These are phyloP conservation scores for Agroathelia rolfsii DNA, from an alignment of 1,284 basidiomycete genomes.

Conservation along the genomic window DNA sequence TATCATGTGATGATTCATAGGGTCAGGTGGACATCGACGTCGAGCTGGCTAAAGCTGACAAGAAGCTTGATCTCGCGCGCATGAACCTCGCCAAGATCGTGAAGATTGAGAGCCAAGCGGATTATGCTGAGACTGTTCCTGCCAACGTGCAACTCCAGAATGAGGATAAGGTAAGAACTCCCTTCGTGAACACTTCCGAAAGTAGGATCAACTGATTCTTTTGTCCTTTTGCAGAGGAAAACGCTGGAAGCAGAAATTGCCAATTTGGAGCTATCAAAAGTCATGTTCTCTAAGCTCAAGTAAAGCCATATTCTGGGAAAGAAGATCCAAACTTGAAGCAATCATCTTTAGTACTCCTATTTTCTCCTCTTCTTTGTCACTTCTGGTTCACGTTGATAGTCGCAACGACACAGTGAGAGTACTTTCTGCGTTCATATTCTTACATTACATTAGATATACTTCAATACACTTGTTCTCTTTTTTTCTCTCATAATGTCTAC, in stretches of 20 bases:
- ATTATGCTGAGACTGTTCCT: conserved; percentile 75
- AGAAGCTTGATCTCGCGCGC: conserved; percentile 69
- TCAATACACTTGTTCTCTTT: no score
- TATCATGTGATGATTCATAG: conserved; percentile 24
- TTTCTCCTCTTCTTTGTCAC: no score
- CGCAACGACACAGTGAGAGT: no score
- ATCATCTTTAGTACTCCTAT: no score
- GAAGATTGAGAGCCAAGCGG: conserved; percentile 64
- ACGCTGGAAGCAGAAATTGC: conserved; percentile 56
- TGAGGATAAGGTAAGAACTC: conserved; percentile 60
- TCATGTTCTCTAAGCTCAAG: conserved; percentile 48
- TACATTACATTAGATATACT: no score
- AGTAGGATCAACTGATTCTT: conserved; percentile 21
- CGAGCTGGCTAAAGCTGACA: conserved; percentile 81
- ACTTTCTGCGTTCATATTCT: no score
- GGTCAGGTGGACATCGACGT: conserved; percentile 78
- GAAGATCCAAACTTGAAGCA: no score
- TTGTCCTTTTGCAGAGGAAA: conserved; percentile 33
- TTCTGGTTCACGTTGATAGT: no score
- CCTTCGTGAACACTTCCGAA: no score
- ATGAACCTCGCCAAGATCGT: conserved; percentile 67
- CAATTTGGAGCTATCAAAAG: conserved; percentile 46
- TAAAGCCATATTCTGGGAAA: conserved; percentile 20
- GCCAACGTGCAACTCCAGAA: conserved; percentile 67
- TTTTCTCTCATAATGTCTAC: no score